Evolutionary conservation across 1,139 yeast genomes (phyloP), one percentile per base, ranked within the genome.

Genomic region (Lipomyces yarrowii): DNA sequence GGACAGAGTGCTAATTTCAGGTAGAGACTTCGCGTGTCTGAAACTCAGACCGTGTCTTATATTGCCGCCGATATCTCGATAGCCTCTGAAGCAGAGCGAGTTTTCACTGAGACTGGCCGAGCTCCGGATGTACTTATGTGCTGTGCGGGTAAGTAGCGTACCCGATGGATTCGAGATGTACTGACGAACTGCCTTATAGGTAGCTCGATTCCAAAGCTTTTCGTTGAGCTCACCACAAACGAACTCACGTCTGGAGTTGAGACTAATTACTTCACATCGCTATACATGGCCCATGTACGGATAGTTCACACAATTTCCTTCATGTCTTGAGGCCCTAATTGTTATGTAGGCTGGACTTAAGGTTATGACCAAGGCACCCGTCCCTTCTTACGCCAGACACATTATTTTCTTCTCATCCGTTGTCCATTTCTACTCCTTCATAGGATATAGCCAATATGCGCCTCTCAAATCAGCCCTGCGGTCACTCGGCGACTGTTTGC

Each of bases 391-490:
- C 35, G 52, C 46, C 21, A 80, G 93, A 61, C 93, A 90, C 73
- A 77, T 96, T 6, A 83, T 94, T 3, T 81, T 91, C 55, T 87
- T 92, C 73, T 89, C 97, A 0, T 91, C 97, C 1, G 89, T 88
- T 6, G 87, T 89, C 3, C 91, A 96, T 1, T 86, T 89, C 72
- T 93, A 86, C 79, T 91, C 98, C 3, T 88, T 94, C 74, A 90
- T 92, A 60, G 99, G 99, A 0, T 96, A 96, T 76, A 82, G 87
- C 0, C 94, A 91, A 72, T 96, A 96, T 75, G 94, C 94, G 0
- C 99, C 99, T 0, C 78, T 87, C 72, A 96, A 96, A 77, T 87
- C 91, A 0, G 97, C 98, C 0, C 76, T 94, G 11, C 83, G 90
- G 71, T 81, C 96, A 0, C 79, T 96, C 48, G 88, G 93, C 0